phyloP scores from a whole-genome alignment of 805 yeast genomes.

The Saccharomycopsis amapae region DNA sequence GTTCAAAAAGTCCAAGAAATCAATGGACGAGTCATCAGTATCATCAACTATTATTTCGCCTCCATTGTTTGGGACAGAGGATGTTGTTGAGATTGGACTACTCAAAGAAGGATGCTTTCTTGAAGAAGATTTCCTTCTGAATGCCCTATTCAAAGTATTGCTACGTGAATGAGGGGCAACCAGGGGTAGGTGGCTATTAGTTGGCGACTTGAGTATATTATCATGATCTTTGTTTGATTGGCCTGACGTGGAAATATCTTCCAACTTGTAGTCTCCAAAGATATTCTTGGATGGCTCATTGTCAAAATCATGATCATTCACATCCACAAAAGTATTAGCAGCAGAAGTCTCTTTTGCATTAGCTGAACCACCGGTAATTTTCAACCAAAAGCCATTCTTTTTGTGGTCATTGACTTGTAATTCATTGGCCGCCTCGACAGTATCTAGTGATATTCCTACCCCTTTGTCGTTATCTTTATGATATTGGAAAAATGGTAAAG shows the following conservation, averaged over 20 bases:
- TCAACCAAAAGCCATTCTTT: too few species aligned
- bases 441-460: too few species aligned
- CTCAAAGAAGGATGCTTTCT: not conserved
- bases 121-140: not conserved
- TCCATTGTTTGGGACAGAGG: not conserved
- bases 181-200: not conserved
- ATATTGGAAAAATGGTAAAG: not conserved
- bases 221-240: too few species aligned
- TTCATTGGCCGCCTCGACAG: too few species aligned
- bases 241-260: too few species aligned
- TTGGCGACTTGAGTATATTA: not conserved
- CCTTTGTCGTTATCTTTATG: too few species aligned
- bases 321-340: too few species aligned
- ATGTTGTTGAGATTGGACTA: not conserved
- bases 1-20: conserved; percentile 40
- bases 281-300: not conserved
- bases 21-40: conserved; percentile 35
- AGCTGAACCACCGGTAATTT: too few species aligned
- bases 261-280: conserved; percentile 3
- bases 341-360: too few species aligned
- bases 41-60: too few species aligned
- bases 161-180: not conserved
- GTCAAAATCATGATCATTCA: too few species aligned
- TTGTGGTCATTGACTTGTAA: too few species aligned
- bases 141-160: conserved; percentile 1